Conservation (phyloP, 75 land plant species). For the Cupressus sempervirens region DNA sequence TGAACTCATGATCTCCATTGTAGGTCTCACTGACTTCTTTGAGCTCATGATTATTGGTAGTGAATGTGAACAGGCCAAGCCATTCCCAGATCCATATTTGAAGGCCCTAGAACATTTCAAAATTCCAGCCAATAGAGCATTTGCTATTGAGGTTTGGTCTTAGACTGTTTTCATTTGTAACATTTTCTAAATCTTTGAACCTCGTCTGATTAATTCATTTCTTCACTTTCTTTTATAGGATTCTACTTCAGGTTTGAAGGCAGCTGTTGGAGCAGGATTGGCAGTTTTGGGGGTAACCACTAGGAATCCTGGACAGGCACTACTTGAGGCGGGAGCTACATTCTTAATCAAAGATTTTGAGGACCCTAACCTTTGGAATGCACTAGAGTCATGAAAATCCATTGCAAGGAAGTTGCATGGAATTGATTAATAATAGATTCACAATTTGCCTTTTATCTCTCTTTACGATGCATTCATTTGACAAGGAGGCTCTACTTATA, state of each 20-base stretch:
- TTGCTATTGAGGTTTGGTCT: constrained; percentile 71
- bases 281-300: constrained; percentile 76
- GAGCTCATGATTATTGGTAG: constrained; percentile 53
- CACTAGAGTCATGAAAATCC: constrained; percentile 28
- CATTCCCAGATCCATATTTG: constrained; percentile 92
- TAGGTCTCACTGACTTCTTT: constrained; percentile 77
- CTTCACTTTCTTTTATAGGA: constrained; percentile 41
- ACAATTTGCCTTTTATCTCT: neutral
- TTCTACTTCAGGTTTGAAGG: constrained; percentile 77
- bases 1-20: constrained; percentile 75
- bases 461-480: neutral
- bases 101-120: constrained; percentile 66
- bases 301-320: constrained; percentile 60
- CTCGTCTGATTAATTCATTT: constrained; percentile 3
- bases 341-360: constrained; percentile 64
- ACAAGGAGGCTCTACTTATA: neutral
- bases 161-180: neutral
- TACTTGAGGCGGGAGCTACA: constrained; percentile 64
- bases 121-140: constrained; percentile 62
- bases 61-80: constrained; percentile 91
- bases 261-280: constrained; percentile 90
- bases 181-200: neutral
- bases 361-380: constrained; percentile 76
- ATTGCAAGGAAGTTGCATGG: neutral
- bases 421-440: neutral